Conservation (phyloP, 1,284 basidiomycete genomes). For the Trametes sp. region DNA sequence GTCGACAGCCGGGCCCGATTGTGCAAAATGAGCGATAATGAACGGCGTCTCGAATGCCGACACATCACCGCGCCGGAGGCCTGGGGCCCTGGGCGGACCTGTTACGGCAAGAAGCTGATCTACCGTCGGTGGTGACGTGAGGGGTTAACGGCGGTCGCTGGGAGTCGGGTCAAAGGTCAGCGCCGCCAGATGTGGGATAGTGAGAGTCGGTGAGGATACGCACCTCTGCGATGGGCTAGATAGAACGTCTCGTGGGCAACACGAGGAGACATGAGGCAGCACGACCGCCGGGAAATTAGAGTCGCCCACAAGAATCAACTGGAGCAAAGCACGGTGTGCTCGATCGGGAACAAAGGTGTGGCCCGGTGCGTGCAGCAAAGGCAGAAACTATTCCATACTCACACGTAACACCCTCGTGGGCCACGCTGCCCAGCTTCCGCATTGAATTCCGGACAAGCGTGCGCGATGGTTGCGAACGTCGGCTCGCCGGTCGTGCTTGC, state of each 20-base stretch:
- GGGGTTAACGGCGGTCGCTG: neutral
- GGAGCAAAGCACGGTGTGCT: constrained; percentile 16
- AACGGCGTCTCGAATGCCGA: constrained; percentile 11
- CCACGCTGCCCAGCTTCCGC: neutral
- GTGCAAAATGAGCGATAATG: constrained; percentile 15
- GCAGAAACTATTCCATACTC: neutral
- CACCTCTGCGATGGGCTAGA: constrained; percentile 10
- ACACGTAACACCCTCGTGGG: neutral
- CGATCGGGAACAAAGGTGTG: constrained; percentile 10
- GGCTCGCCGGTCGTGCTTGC: neutral
- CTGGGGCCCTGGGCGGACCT: neutral
- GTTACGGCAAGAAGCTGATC: constrained; percentile 6
- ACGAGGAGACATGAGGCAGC: constrained; percentile 13
- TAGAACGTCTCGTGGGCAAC: constrained; percentile 9
- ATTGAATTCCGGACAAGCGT: neutral
- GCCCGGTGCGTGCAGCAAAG: neutral
- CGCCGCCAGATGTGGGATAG: neutral
- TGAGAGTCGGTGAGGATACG: neutral
- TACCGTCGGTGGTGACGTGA: neutral
- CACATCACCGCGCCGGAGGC: constrained; percentile 4
- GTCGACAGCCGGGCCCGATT: constrained; percentile 2
- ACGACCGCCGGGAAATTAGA: constrained; percentile 6
- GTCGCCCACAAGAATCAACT: constrained; percentile 24
- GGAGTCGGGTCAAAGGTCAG: neutral
- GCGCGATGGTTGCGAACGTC: neutral